Evolutionary conservation across 805 yeast genomes (phyloP), one percentile per base, ranked within the genome.

Genomic region (Saturnispora bothae): DNA sequence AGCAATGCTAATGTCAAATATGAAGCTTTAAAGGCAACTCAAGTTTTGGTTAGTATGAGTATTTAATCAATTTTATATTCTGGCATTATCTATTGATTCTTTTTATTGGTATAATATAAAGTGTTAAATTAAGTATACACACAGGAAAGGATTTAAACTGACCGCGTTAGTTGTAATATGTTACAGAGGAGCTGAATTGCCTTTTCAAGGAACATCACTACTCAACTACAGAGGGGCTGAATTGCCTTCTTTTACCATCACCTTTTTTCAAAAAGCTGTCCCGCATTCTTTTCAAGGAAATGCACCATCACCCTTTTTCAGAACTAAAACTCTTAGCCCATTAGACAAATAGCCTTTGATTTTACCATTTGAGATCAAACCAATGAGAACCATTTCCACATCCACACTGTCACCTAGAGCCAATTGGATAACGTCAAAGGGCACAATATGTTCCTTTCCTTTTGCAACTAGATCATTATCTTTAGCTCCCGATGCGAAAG

Each of bases 11-110:
- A 84, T 54, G 88, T 92, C 48, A 83, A 89, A 56, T 92, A 81
- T 56, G 96, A 89, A 65, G 97, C 97, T 2, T 71, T 92, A 54
- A 84, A 83, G 59, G 86, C 96, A 4, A 84, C 96, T n/a, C 98
- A 92, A 65, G 73, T 79, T 41, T 74, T 92, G 51, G 94, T 92
- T 38, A 85, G 95, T 3, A 85, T 84, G 53, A 69, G 80, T n/a
- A 72, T 80, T 28, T 53, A 42, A 14, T 7, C 9, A 22, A 7
- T 7, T 22, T 7, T 22, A 7, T 22, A 15, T 5, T 28, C 4
- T 28, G 5, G 4, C 16, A 40, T 26, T 23, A 15, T 14, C 21
- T 31, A 20, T 20, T 12, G 14, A 20, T n/a, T 31, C 10, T 19
- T 20, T 9, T 31, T 31, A 31, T 31, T 15, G 13, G 13, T 31